Percentiles rank a stretch among this genome's conserved stretches.
Conservation (phyloP, 1,139 yeast genomes). For the Yamadazyma epiphylla region DNA sequence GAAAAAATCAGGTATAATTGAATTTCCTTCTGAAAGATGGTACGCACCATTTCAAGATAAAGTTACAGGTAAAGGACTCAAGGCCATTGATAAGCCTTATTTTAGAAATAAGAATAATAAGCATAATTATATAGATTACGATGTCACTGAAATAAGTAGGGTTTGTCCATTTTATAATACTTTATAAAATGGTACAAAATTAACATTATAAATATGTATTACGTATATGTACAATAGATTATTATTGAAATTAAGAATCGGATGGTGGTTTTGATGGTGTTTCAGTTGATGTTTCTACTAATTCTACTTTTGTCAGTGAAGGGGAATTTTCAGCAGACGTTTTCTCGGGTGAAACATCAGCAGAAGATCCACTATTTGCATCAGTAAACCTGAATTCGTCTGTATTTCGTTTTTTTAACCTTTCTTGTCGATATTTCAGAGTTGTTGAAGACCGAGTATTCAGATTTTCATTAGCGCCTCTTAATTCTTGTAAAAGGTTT, state of each 20-base stretch:
- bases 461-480: constrained; percentile 31
- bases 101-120: constrained; percentile 29
- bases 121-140: constrained; percentile 30
- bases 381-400: too few species aligned
- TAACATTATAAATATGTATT: too few species aligned
- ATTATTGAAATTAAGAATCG: too few species aligned
- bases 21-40: constrained; percentile 16
- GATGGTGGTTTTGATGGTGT: too few species aligned
- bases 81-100: constrained; percentile 33
- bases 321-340: too few species aligned
- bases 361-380: too few species aligned
- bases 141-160: constrained; percentile 28
- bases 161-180: constrained; percentile 13
- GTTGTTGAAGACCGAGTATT: constrained; percentile 25
- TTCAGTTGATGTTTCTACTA: too few species aligned
- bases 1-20: background rate
- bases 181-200: too few species aligned
- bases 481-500: constrained; percentile 52
- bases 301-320: too few species aligned
- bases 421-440: constrained; percentile 35
- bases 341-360: too few species aligned
- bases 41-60: constrained; percentile 35
- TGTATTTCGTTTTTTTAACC: constrained; percentile 19
- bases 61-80: constrained; percentile 40
- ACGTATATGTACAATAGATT: too few species aligned